Evolutionary conservation across 2,329 filamentous ascomycete species (phyloP), one percentile per base, ranked within the genome.

Genomic region (Zarea fungicola): DNA sequence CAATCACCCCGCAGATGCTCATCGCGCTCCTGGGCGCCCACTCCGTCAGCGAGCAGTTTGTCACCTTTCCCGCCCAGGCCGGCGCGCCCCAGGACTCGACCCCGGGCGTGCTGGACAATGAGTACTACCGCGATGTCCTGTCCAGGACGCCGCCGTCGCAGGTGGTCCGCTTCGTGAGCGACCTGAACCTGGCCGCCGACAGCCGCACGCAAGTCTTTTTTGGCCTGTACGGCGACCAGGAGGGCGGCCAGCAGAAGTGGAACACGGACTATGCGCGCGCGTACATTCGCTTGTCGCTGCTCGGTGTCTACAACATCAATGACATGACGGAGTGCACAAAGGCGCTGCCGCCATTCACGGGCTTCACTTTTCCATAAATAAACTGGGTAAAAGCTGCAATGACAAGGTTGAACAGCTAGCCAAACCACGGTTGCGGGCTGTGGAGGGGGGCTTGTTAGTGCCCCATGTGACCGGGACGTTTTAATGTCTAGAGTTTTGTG

Each of bases 251-350:
- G 50, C 42, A 46, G 2, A 51, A 61, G 18, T 74, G 70, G 71
- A 65, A 70, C 50, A 52, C 72, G 67, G 74, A 71, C 40, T 80
- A 75, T 50, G 66, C 75, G 4, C 62, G 65, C 23, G 75, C 72
- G 5, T 79, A 79, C 54, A 67, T 76, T 26, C 72, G 75, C 7
- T 62, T 80, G 29, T 74, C 69, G 21, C 62, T 80, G 10, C 69
- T 80, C 6, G 76, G 76, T 6, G 75, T 79, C 5, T 66, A 73
- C 52, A 77, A 78, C 54, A 73, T 80, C 58, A 78, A 79, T 59
- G 59, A 67, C 26, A 60, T 80, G 39, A 73, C 68, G 7, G 76
- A 79, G 52, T 80, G 76, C 66, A 76, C 74, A 7, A 68, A 71
- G 53, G 73, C 29, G n/a, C n/a, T n/a, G n/a, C n/a, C n/a, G n/a